Conservation (phyloP, 176 grass and related monocot genomes). For the Musa beccarii region DNA sequence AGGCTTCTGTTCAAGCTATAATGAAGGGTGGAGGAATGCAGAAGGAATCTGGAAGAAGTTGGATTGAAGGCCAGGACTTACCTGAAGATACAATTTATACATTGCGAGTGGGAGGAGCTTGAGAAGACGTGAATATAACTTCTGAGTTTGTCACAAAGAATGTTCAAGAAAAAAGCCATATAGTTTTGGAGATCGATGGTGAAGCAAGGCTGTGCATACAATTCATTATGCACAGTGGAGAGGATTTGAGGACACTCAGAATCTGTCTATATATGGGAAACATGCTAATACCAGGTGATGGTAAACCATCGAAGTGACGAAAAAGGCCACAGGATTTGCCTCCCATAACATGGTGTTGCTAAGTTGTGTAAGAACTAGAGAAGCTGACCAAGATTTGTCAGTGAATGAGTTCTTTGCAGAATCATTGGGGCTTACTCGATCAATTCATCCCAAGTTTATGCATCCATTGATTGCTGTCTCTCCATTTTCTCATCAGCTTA, state of each 20-base stretch:
- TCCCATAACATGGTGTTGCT: neutral
- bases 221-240: neutral
- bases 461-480: neutral
- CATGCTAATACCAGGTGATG: neutral
- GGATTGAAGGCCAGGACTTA: constrained; percentile 30
- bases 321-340: neutral
- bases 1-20: constrained; percentile 27
- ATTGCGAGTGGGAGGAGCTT: constrained; percentile 32
- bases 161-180: neutral
- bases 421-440: neutral
- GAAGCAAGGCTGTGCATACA: neutral
- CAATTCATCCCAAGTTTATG: neutral
- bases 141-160: neutral
- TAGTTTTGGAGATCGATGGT: neutral
- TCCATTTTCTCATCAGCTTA: no score
- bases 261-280: no score
- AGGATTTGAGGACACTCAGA: neutral
- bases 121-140: neutral
- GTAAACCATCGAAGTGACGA: neutral
- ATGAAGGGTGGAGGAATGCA: constrained; percentile 26
- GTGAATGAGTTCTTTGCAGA: neutral
- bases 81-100: constrained; percentile 24
- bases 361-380: neutral
- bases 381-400: neutral
- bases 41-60: constrained; percentile 52